Evolutionary conservation across 257 asterid genomes (phyloP).

Genomic region (Gentiana dahurica): DNA sequence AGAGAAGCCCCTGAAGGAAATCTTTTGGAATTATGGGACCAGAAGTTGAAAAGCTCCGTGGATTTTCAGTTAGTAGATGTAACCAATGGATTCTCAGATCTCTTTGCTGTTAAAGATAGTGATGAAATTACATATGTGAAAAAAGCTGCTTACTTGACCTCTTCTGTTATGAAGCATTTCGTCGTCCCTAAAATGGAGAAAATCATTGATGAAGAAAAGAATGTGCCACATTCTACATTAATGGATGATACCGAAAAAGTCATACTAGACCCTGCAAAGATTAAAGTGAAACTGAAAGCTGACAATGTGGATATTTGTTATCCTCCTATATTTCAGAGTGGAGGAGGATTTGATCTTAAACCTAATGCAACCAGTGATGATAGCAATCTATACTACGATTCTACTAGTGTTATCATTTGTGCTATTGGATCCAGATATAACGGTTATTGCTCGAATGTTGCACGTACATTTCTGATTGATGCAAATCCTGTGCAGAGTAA

Average conservation of each 20-base stretch:
- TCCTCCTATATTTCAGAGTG: slow-evolving; percentile 20
- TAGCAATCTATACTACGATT: slow-evolving; percentile 10
- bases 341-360: slow-evolving; percentile 7
- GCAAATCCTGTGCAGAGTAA: slow-evolving; percentile 9
- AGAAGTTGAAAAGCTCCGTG: slow-evolving; percentile 7
- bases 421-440: slow-evolving; percentile 10
- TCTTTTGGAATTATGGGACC: slow-evolving; percentile 11
- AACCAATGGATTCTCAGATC: slow-evolving; percentile 12
- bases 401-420: slow-evolving; percentile 11
- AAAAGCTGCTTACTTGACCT: slow-evolving; percentile 17
- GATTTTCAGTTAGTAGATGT: slow-evolving; percentile 12
- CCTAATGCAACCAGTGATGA: slow-evolving; percentile 9
- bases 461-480: slow-evolving; percentile 10
- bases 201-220: slow-evolving; percentile 17
- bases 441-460: slow-evolving; percentile 15
- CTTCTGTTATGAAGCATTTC: slow-evolving; percentile 15
- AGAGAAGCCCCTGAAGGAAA: slow-evolving; percentile 16
- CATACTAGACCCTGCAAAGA: slow-evolving; percentile 14
- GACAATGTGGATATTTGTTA: slow-evolving; percentile 19
- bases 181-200: slow-evolving; percentile 18
- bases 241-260: slow-evolving; percentile 17
- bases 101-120: slow-evolving; percentile 13
- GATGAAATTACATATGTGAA: slow-evolving; percentile 13
- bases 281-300: slow-evolving; percentile 15
- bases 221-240: slow-evolving; percentile 11